Conservation (phyloP, 805 yeast genomes). For the Kodamaea hsintzibuensis region DNA sequence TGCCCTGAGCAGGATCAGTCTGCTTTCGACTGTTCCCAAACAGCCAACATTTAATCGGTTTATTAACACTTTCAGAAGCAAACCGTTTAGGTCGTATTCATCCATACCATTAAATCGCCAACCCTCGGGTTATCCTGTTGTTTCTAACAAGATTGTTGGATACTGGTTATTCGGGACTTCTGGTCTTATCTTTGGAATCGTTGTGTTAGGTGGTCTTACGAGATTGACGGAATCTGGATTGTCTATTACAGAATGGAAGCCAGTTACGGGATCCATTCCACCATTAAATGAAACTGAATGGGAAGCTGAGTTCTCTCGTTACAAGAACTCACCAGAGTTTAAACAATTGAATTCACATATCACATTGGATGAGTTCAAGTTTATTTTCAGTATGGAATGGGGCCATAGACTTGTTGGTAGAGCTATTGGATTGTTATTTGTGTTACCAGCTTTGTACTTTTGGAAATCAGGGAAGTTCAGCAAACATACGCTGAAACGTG, state of each 20-base stretch:
- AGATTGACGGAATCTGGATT: slow-evolving; percentile 94
- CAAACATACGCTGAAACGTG: slow-evolving; percentile 61
- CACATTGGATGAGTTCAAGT: slow-evolving; percentile 88
- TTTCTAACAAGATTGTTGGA: slow-evolving; percentile 54
- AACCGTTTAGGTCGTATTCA: slow-evolving; percentile 9
- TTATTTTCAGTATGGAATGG: slow-evolving; percentile 98
- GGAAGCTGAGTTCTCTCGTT: slow-evolving; percentile 80
- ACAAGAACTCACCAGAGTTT: slow-evolving; percentile 87
- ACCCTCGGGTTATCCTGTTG: slow-evolving; percentile 10
- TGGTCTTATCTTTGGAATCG: slow-evolving; percentile 89
- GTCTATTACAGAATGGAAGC: slow-evolving; percentile 97
- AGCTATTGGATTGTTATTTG: slow-evolving; percentile 79
- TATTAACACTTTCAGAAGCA: neutral
- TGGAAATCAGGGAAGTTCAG: slow-evolving; percentile 67
- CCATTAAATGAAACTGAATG: slow-evolving; percentile 81
- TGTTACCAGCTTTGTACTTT: slow-evolving; percentile 84
- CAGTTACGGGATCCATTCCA: slow-evolving; percentile 93
- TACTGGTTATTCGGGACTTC: slow-evolving; percentile 89
- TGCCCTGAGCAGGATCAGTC: slow-evolving; percentile 20
- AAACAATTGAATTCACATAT: slow-evolving; percentile 85
- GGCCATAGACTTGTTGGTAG: slow-evolving; percentile 91
- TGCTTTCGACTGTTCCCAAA: slow-evolving; percentile 19
- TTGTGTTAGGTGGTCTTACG: slow-evolving; percentile 94
- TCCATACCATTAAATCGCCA: slow-evolving; percentile 3
- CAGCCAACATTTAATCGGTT: neutral